Conservation (phyloP, 768 basidiomycete species). For the Termitomyces bulborhizus region DNA sequence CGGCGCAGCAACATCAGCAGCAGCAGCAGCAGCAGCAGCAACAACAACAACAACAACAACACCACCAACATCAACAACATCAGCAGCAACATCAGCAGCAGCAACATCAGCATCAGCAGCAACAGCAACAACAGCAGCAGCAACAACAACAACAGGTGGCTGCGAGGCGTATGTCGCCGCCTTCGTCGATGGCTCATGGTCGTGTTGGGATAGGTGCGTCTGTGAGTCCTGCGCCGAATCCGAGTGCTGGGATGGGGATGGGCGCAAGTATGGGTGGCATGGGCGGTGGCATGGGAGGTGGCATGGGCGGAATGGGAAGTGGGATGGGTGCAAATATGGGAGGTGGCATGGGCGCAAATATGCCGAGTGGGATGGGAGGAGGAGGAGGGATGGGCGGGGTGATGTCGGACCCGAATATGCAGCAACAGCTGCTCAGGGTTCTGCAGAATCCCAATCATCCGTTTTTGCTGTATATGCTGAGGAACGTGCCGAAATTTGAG, state of each 20-base stretch:
- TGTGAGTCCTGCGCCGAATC: not conserved
- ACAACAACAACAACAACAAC: slow-evolving; percentile 26
- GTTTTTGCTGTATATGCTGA: slow-evolving; percentile 48
- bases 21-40: slow-evolving; percentile 21
- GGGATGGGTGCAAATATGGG: not conserved
- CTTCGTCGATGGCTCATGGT: slow-evolving; percentile 18
- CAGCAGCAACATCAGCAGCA: slow-evolving; percentile 25
- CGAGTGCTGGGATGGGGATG: slow-evolving; percentile 12
- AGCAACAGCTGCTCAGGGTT: slow-evolving; percentile 41
- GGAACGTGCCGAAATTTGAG: slow-evolving; percentile 47
- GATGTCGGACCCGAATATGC: slow-evolving; percentile 10
- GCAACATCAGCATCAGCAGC: slow-evolving; percentile 24
- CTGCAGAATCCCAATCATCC: slow-evolving; percentile 53
- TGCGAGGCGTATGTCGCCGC: slow-evolving; percentile 38
- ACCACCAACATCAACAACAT: slow-evolving; percentile 19
- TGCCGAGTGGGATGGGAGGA: too few relatives aligned
- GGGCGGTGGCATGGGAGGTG: not conserved
- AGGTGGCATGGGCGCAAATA: too few relatives aligned
- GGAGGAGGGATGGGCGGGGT: slow-evolving; percentile 10
- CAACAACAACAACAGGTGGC: slow-evolving; percentile 13
- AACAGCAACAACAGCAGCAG: slow-evolving; percentile 16
- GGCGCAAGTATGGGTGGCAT: not conserved
- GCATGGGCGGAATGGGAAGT: not conserved
- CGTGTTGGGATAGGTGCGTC: not conserved
- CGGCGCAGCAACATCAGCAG: slow-evolving; percentile 27